Percentiles rank a stretch among this genome's conserved stretches.
phyloP scores from a whole-genome alignment of 768 basidiomycete species.

The Symmetrospora coprosmae region DNA sequence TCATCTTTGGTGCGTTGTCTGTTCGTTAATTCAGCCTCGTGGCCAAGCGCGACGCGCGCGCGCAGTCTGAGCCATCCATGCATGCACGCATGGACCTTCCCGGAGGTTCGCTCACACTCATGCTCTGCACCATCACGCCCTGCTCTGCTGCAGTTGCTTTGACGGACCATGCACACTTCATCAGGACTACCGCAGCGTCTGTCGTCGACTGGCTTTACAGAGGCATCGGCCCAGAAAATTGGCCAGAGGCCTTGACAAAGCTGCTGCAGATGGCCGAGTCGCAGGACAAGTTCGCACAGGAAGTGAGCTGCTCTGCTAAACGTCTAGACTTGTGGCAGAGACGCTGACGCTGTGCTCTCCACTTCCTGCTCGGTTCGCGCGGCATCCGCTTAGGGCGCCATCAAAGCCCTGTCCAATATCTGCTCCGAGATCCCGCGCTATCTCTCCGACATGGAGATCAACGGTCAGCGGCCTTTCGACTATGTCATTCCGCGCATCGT shows the following conservation, averaged over 20 bases:
- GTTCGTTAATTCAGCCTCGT: neutral
- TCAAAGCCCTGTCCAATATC: conserved; percentile 17
- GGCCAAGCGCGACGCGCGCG: too few species aligned
- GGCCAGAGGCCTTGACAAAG: conserved; percentile 85
- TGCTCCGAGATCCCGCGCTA: conserved; percentile 19
- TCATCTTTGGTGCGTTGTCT: conserved; percentile 40
- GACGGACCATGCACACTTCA: conserved; percentile 18
- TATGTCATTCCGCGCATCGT: conserved; percentile 95
- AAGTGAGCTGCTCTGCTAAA: conserved; percentile 46
- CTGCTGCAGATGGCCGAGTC: conserved; percentile 69
- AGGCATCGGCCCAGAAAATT: conserved; percentile 73
- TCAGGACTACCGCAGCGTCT: conserved; percentile 12
- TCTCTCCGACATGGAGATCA: conserved; percentile 57
- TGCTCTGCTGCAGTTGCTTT: conserved; percentile 5
- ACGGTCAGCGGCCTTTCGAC: conserved; percentile 82
- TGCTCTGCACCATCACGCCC: too few species aligned
- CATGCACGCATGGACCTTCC: too few species aligned
- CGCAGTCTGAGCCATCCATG: too few species aligned
- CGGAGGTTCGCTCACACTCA: too few species aligned
- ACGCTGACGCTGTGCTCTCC: neutral
- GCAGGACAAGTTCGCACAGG: conserved; percentile 59
- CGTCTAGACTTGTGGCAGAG: neutral
- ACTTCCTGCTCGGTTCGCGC: neutral
- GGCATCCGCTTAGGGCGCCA: neutral
- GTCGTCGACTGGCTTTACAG: conserved; percentile 48